Base-by-base conservation (phyloP, 306 rosid genomes). In the Casuarina cunninghamiana region DNA sequence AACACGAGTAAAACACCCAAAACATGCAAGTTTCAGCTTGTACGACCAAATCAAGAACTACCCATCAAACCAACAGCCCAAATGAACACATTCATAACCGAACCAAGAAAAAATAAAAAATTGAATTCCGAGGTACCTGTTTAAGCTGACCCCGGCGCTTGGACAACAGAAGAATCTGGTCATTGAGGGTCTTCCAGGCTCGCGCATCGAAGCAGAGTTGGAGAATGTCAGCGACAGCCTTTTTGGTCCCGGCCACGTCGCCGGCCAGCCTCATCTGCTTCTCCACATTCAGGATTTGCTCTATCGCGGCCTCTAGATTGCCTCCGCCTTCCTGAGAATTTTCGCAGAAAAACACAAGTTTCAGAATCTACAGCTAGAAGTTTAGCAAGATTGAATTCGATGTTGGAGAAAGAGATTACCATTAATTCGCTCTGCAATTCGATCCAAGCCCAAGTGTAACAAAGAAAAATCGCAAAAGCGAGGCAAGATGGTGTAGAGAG, bases 91-190 rank as follows among this genome's bases (percentile, higher is more conserved):
- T 42, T 42, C n/a, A 67, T n/a, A 41, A 21, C 71, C 13, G n/a
- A 42, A 4, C 50, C 41, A 17, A 2, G 9, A 42, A 17, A 13
- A 17, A 8, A 72, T 9, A 7, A 3, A 53, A 46, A 50, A 49
- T 8, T n/a, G 6, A 71, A 70, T 48, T 26, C n/a, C 19, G 39
- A 15, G n/a, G 38, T 76, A 88, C 98, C 97, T 91, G 98, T 87
- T 94, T 91, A 41, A 94, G 97, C 86, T 91, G 97, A 73, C 97
- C 98, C 26, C 97, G 97, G 71, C 98, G 97, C 78, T 94, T 94
- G 4, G 98, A 94, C 75, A 92, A 77, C 4, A 92, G 91, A 19
- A 92, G 70, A 88, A 94, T 94, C 89, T 90, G 98, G 70, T 94
- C 98, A n/a, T 89, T 94, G 53, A 94, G 96, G 63, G 87, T 92